Percentiles rank a stretch among this genome's conserved stretches.
Evolutionary conservation across 2,329 filamentous ascomycete genomes (phyloP).

Genomic region (Aspergillus awamori): DNA sequence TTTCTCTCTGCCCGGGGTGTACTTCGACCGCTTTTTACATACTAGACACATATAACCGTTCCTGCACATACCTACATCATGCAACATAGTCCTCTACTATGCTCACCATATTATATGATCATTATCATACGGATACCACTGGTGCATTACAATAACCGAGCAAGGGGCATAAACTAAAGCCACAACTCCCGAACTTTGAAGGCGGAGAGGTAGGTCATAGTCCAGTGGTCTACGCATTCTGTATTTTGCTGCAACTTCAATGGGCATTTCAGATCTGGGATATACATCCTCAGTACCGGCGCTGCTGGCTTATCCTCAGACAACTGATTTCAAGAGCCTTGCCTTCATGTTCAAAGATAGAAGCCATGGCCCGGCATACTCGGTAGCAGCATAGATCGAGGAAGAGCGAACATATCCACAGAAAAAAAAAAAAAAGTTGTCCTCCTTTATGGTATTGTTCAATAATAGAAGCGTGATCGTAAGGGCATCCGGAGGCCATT

Average conservation of each 20-base stretch:
- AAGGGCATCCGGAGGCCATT: constrained; percentile 41
- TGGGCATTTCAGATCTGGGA: neutral
- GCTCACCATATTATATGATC: too few relatives aligned
- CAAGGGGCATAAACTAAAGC: neutral
- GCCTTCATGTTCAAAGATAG: neutral
- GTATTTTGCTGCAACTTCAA: neutral
- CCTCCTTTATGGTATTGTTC: constrained; percentile 41
- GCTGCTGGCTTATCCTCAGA: neutral
- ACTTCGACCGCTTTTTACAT: neutral
- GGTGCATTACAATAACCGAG: neutral
- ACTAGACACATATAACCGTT: neutral
- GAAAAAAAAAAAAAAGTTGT: constrained; percentile 23
- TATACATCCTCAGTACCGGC: neutral
- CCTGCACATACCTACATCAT: too few relatives aligned
- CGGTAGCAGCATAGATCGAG: neutral
- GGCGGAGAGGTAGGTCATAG: neutral
- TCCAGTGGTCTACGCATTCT: neutral
- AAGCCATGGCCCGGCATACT: neutral
- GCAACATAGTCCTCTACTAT: too few relatives aligned
- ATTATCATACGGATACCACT: neutral
- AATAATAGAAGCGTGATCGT: constrained; percentile 41
- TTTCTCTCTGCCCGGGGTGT: neutral
- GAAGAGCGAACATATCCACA: constrained; percentile 15
- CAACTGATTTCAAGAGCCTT: neutral
- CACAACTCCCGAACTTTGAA: neutral